These are phyloP conservation scores for Codiaeum variegatum DNA, from an alignment of 441 rosid species.

Conservation along the genomic window DNA sequence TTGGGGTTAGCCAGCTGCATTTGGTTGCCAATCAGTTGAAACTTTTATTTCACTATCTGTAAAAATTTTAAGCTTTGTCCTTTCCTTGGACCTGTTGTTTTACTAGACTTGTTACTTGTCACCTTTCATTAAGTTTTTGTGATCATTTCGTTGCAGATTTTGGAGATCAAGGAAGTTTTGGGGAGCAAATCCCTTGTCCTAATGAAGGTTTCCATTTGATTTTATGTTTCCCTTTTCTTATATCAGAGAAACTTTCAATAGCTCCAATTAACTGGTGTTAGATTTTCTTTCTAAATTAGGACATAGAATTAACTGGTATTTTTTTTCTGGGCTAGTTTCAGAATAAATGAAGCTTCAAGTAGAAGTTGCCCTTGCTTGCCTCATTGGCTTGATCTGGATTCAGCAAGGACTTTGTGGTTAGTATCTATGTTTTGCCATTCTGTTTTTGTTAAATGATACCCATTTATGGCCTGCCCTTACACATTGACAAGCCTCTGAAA, in stretches of 20 bases:
- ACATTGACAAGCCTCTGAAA: constrained; percentile 8
- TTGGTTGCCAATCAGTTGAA: not conserved
- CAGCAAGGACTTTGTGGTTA: constrained; percentile 63
- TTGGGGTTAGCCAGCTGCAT: constrained; percentile 19
- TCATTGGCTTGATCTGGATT: constrained; percentile 45
- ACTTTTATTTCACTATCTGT: constrained; percentile 10
- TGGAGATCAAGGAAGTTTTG: constrained; percentile 20
- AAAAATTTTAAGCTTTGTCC: not conserved
- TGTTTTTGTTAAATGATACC: not conserved
- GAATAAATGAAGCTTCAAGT: constrained; percentile 52
- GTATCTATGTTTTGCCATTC: constrained; percentile 24
- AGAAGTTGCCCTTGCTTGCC: constrained; percentile 36
- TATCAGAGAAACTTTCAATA: not conserved
- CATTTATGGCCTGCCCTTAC: not conserved
- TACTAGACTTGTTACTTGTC: constrained; percentile 14
- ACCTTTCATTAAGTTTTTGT: constrained; percentile 13
- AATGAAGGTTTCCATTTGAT: constrained; percentile 28
- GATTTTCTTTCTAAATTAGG: constrained; percentile 11
- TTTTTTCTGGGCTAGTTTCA: constrained; percentile 29
- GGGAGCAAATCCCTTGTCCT: constrained; percentile 18
- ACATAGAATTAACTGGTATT: constrained; percentile 19
- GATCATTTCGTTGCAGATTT: constrained; percentile 23
- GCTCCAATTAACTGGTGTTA: not conserved
- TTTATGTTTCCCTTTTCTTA: not conserved
- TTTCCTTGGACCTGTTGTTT: constrained; percentile 15